These are phyloP conservation scores for Isabelozyma gotoi DNA, from an alignment of 805 yeast genomes.

Conservation along the genomic window DNA sequence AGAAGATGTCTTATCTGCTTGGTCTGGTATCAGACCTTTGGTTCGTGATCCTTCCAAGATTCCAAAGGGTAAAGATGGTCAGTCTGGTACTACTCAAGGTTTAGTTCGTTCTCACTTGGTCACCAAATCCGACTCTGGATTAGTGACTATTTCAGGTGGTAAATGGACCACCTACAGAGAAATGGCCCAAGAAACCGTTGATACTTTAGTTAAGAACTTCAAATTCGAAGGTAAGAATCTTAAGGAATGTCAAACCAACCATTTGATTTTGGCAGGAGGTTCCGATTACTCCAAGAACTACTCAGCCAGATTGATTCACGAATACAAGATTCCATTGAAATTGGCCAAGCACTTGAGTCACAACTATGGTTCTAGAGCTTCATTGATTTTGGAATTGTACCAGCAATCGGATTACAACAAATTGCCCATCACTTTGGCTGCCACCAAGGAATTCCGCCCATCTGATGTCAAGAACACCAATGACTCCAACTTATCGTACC, in stretches of 20 bases:
- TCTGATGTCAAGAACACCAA: constrained; percentile 20
- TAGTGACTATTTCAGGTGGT: constrained; percentile 92
- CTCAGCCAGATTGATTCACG: constrained; percentile 77
- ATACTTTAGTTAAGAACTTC: constrained; percentile 57
- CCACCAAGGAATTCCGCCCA: constrained; percentile 28
- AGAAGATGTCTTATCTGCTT: constrained; percentile 89
- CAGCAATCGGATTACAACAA: constrained; percentile 52
- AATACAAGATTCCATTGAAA: constrained; percentile 66
- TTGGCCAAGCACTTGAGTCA: constrained; percentile 80
- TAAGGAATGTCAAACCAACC: constrained; percentile 53
- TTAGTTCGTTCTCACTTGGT: constrained; percentile 88
- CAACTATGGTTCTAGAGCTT: constrained; percentile 89
- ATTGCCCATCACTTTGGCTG: constrained; percentile 65
- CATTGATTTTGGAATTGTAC: constrained; percentile 64
- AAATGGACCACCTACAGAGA: constrained; percentile 98
- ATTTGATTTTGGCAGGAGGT: constrained; percentile 70
- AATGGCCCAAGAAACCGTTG: constrained; percentile 94
- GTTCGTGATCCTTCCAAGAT: constrained; percentile 73
- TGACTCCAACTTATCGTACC: constrained; percentile 42
- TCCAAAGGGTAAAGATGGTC: constrained; percentile 42
- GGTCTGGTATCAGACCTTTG: constrained; percentile 96
- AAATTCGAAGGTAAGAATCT: constrained; percentile 34
- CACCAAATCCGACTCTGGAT: constrained; percentile 67
- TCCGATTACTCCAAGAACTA: constrained; percentile 74
- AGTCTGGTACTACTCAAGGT: constrained; percentile 67